phyloP scores from a whole-genome alignment of 805 yeast genomes.

The Wickerhamiella dianesei region DNA sequence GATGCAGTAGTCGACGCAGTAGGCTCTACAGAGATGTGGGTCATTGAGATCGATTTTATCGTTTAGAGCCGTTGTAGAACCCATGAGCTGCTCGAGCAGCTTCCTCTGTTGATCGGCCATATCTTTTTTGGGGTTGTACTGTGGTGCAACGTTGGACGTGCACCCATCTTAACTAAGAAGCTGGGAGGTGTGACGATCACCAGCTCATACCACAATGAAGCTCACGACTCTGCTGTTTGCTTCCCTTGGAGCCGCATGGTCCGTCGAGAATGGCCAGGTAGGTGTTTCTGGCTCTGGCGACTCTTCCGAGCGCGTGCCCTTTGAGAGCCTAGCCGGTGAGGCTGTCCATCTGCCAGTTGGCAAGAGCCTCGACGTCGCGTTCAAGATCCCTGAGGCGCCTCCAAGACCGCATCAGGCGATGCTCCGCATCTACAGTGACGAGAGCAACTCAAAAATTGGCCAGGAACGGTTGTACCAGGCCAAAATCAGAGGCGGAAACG shows the following conservation, averaged over 20 bases:
- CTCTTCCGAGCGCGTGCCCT: constrained; percentile 11
- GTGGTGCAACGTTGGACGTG: too few species aligned
- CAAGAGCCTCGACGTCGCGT: constrained; percentile 15
- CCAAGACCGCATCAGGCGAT: constrained; percentile 15
- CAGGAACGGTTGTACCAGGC: constrained; percentile 16
- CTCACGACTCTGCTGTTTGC: constrained; percentile 3
- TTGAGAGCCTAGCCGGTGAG: constrained; percentile 8
- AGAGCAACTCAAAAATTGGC: constrained; percentile 2
- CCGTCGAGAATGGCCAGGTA: constrained; percentile 15
- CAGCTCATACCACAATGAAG: not conserved
- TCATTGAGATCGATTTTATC: constrained; percentile 33
- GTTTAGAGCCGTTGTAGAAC: constrained; percentile 7
- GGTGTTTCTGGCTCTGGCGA: constrained; percentile 16
- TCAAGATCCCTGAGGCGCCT: constrained; percentile 12
- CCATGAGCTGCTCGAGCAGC: constrained; percentile 65
- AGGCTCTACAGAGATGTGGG: constrained; percentile 60
- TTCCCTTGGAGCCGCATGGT: constrained; percentile 18
- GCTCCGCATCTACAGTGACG: constrained; percentile 9
- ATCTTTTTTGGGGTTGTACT: not conserved
- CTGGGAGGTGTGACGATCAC: not conserved
- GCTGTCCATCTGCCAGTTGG: constrained; percentile 7
- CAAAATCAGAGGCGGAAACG: constrained; percentile 23
- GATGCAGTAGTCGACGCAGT: constrained; percentile 76
- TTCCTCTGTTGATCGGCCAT: constrained; percentile 65
- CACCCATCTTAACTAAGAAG: too few species aligned